These are phyloP conservation scores for Orbilia oligospora DNA, from an alignment of 2,329 filamentous ascomycete genomes.

Conservation along the genomic window DNA sequence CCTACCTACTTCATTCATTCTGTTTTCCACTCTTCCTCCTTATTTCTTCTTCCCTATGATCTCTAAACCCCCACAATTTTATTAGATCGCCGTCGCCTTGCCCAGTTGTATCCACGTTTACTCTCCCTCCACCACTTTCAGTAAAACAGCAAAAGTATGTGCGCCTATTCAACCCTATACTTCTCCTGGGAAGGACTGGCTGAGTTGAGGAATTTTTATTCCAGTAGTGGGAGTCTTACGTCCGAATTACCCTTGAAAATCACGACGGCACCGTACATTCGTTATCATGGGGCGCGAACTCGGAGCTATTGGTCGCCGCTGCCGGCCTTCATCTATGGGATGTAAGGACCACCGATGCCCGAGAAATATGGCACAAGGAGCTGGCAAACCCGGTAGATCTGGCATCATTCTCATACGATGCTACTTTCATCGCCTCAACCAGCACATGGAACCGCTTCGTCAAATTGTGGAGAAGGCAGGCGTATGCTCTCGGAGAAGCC, in stretches of 20 bases:
- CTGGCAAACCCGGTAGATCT: conserved; percentile 81
- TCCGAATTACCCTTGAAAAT: conserved; percentile 71
- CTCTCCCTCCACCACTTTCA: conserved; percentile 32
- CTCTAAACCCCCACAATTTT: conserved; percentile 4
- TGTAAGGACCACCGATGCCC: conserved; percentile 66
- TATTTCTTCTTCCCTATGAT: conserved; percentile 70
- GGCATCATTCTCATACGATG: conserved; percentile 87
- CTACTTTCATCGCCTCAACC: conserved; percentile 85
- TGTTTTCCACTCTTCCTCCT: conserved; percentile 65
- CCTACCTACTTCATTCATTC: too few relatives aligned
- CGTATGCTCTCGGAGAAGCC: conserved; percentile 85
- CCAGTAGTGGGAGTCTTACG: conserved; percentile 75
- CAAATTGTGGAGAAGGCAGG: conserved; percentile 91
- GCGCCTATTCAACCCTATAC: conserved; percentile 4
- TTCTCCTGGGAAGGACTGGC: conserved; percentile 7
- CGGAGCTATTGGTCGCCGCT: conserved; percentile 87
- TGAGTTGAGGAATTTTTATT: conserved; percentile 55
- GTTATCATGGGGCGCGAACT: conserved; percentile 88
- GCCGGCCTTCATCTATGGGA: conserved; percentile 77
- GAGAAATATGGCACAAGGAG: conserved; percentile 79
- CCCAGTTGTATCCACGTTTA: conserved; percentile 56
- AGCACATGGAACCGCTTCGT: conserved; percentile 84
- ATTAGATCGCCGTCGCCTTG: conserved; percentile 34
- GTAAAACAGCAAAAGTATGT: conserved; percentile 50
- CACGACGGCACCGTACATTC: conserved; percentile 70